phyloP scores from a whole-genome alignment of 2,329 filamentous ascomycete species.

The Immersiporthe knoxdaviesiana region DNA sequence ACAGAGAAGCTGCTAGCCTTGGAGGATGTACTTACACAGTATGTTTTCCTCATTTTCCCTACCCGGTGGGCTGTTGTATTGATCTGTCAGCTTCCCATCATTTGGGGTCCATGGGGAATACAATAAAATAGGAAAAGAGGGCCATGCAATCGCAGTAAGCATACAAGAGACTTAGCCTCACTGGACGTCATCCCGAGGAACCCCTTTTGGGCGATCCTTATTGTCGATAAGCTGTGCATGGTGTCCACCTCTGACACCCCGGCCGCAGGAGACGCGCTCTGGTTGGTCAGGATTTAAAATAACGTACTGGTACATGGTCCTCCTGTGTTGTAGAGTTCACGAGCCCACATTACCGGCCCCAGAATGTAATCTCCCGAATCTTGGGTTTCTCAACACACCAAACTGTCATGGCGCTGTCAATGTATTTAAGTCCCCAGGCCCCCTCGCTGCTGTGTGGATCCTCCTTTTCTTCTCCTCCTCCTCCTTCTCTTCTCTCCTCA shows the following conservation, averaged over 20 bases:
- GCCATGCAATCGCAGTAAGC: not conserved
- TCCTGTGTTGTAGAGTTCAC: not conserved
- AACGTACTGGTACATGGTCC: conserved; percentile 29
- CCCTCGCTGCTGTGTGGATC: conserved; percentile 41
- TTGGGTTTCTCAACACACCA: conserved; percentile 12
- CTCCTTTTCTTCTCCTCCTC: conserved; percentile 39
- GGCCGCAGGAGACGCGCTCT: conserved; percentile 21
- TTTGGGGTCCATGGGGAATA: too few relatives aligned
- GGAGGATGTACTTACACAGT: too few relatives aligned
- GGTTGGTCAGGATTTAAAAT: conserved; percentile 33
- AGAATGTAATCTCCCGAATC: conserved; percentile 27
- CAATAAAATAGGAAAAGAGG: too few relatives aligned
- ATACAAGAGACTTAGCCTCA: too few relatives aligned
- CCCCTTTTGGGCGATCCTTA: conserved; percentile 1
- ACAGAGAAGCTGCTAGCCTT: too few relatives aligned
- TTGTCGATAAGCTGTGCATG: not conserved
- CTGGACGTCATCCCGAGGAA: not conserved
- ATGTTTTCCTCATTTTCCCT: too few relatives aligned
- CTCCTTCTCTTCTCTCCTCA: conserved; percentile 53
- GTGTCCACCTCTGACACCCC: conserved; percentile 23
- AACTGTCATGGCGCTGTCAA: conserved; percentile 32
- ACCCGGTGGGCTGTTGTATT: too few relatives aligned
- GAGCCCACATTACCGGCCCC: conserved; percentile 18
- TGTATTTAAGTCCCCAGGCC: conserved; percentile 51
- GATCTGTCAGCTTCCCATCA: too few relatives aligned